Conservation (phyloP, 2,329 filamentous ascomycete species). For the Cordyceps pruinosa region DNA sequence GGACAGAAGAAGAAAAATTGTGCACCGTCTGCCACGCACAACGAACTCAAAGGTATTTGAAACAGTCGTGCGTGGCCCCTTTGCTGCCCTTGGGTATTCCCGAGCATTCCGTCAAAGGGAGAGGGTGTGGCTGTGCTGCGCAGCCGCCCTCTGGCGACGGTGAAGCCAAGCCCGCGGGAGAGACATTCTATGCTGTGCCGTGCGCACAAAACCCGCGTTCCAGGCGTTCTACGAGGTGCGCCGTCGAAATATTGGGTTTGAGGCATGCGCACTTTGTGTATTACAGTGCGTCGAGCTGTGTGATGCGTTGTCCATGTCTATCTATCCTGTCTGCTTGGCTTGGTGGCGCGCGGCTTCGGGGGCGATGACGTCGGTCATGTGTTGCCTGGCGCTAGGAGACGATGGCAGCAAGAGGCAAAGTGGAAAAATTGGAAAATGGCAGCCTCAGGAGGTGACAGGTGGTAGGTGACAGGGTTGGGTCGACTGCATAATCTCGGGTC, state of each 20-base stretch:
- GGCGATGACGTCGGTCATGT: not conserved
- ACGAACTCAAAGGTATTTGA: not conserved
- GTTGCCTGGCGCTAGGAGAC: not conserved
- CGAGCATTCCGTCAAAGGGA: not conserved
- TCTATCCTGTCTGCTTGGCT: no score
- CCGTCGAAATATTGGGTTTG: not conserved
- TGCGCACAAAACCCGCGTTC: not conserved
- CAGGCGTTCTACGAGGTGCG: not conserved
- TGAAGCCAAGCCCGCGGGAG: not conserved
- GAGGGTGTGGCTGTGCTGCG: not conserved
- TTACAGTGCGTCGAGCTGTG: no score
- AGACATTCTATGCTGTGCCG: not conserved
- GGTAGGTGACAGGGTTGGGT: not conserved
- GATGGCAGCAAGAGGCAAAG: not conserved
- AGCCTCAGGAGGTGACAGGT: no score
- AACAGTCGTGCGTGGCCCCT: not conserved
- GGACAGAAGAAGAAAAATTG: not conserved
- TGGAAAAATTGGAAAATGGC: not conserved
- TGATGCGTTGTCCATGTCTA: not conserved
- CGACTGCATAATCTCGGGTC: not conserved
- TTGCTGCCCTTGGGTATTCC: not conserved
- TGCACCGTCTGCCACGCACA: not conserved
- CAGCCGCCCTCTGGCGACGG: not conserved
- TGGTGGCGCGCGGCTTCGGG: not conserved
- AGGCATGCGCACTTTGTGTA: no score